Evolutionary conservation across 257 asterid species (phyloP), one percentile per base, ranked within the genome.

Genomic region (Rhazya stricta): DNA sequence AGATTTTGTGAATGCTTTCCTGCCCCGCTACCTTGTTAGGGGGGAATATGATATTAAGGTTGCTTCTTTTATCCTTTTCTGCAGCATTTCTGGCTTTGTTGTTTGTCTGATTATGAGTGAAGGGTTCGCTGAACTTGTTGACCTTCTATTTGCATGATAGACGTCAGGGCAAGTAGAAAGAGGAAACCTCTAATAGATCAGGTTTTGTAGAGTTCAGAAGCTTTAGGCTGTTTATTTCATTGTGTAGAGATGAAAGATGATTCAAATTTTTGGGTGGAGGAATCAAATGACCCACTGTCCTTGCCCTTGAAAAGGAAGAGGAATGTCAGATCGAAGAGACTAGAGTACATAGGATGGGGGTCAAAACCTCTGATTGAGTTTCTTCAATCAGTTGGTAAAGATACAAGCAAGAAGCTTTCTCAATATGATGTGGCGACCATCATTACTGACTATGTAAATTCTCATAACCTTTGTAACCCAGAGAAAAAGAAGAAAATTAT

Each of bases 351-450:
- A n/a, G 81, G 91, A 50, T 94, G 98, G 99, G 97, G 89, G 18
- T 94, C 99, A 53, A 88, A 75, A 82, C 92, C 88, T 36, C 84
- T 94, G 23, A 80, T 90, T 74, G 96, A 92, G 78, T 94, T 94
- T 86, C 96, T 94, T 69, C 87, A 84, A 58, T 87, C 90, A 67
- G 80, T 92, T 78, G 96, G 91, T 68, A 78, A 82, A 87, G 93
- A 92, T 81, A 81, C 96, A 61, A 76, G 74, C 50, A 82, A 76
- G 79, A 65, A 80, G 73, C 83, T 81, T 76, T 79, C 92, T n/a
- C 89, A 79, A 74, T 81, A 77, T 71, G 98, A 89, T 71, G 91
- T 89, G 86, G 83, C 88, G 8, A 53, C 72, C 62, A 73, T 84
- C 72, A 76, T 95, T 39, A 80, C 71, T 43, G 88, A 85, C 76